A percentile compares a stretch with the other conserved stretches of the same genome.
These are phyloP conservation scores for Paralagenidium karlingii DNA, from an alignment of 352 stramenopile genomes.

Conservation along the genomic window DNA sequence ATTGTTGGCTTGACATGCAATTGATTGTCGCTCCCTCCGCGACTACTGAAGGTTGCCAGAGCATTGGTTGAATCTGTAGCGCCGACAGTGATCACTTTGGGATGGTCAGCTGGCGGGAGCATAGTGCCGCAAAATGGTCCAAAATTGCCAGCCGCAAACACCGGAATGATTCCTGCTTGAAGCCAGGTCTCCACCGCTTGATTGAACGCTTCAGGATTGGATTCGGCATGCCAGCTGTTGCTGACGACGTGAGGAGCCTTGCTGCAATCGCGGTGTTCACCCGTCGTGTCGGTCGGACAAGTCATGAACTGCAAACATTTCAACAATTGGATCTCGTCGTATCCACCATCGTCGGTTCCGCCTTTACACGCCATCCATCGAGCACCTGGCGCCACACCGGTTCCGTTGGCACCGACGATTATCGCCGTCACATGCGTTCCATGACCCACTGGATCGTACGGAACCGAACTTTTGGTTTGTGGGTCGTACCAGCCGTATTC, in stretches of 20 bases:
- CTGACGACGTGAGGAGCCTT: slow-evolving; percentile 24
- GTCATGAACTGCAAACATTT: slow-evolving; percentile 15
- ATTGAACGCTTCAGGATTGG: slow-evolving; percentile 8
- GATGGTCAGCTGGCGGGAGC: slow-evolving; percentile 12
- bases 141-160: slow-evolving; percentile 21
- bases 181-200: slow-evolving; percentile 13
- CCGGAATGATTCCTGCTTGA: slow-evolving; percentile 16
- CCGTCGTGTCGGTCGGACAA: slow-evolving; percentile 5
- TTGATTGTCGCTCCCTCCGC: slow-evolving; percentile 24
- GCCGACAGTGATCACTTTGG: slow-evolving; percentile 15
- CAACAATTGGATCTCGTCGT: slow-evolving; percentile 7
- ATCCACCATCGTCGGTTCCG: slow-evolving; percentile 7
- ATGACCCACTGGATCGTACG: slow-evolving; percentile 17
- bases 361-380: slow-evolving; percentile 19
- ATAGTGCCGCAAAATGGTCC: slow-evolving; percentile 13
- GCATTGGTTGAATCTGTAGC: slow-evolving; percentile 9
- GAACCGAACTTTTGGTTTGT: slow-evolving; percentile 11
- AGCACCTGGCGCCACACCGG: slow-evolving; percentile 11
- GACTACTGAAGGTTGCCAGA: slow-evolving; percentile 32
- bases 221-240: slow-evolving; percentile 16
- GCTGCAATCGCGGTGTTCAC: slow-evolving; percentile 12
- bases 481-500: slow-evolving; percentile 41
- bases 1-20: slow-evolving; percentile 26
- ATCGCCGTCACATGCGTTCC: slow-evolving; percentile 18
- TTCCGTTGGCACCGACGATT: slow-evolving; percentile 11